Base-by-base conservation (phyloP, 306 rosid genomes). In the Dalbergia cochinchinensis region DNA sequence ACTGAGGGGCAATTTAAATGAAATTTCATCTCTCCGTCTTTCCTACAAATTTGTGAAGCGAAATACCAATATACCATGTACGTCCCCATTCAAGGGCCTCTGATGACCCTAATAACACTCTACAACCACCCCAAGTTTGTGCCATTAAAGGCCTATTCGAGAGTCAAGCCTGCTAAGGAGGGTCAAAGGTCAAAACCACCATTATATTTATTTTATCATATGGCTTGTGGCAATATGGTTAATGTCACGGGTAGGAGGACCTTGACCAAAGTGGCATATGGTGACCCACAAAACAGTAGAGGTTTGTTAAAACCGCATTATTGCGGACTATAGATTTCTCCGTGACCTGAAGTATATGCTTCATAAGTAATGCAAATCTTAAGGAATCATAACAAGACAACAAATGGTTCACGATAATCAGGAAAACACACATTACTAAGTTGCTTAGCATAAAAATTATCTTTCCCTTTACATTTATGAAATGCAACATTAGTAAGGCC, bases 321-420 rank as follows among this genome's bases (percentile, higher is more conserved):
- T 70, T 59, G 62, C 54, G 59, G 48, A 72, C 79, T 48, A 51
- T 71, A 59, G 60, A 72, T 79, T 80, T 83, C 74, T 80, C 77
- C 85, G 74, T 80, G 79, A 71, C 76, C 64, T 18, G 44, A 71
- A 37, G 31, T n/a, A 71, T 84, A 59, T 69, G 78, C 35, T 64
- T 58, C 51, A 37, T 65, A 55, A 39, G 33, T 12, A 47, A 54
- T 44, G 39, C 39, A 48, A 18, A 20, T 12, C 64, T 73, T 51
- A 80, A 78, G 73, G 18, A 79, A 79, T 71, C 80, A 76, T 57
- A 19, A 78, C 7, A 81, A 64, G 86, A 79, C 90, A 84, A 79
- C 51, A 45, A 41, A 11, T 39, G 75, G 57, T 84, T 71, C 87
- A 63, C 53, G 34, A 39, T 78, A 65, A 16, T 34, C 15, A 53